phyloP scores from a whole-genome alignment of 257 asterid genomes.

The Nicotiana tabacum region DNA sequence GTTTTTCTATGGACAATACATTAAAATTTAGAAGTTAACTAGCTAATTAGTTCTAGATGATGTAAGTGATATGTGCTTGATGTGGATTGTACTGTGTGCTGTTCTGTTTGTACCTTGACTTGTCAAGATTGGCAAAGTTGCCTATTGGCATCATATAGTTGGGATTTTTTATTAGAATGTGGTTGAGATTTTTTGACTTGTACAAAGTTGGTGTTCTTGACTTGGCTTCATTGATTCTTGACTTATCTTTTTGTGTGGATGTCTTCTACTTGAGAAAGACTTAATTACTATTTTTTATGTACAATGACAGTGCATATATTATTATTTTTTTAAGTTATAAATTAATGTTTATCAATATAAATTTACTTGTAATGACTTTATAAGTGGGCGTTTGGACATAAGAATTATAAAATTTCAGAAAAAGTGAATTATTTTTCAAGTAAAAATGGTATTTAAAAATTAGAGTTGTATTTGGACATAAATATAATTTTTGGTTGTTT shows the following conservation, averaged over 20 bases:
- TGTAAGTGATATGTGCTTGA: not conserved
- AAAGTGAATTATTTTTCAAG: too few species aligned
- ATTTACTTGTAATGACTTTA: not conserved
- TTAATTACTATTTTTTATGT: not conserved
- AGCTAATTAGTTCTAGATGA: not conserved
- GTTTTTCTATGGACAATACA: not conserved
- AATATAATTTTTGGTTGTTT: too few species aligned
- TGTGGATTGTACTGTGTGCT: not conserved
- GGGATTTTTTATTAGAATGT: not conserved
- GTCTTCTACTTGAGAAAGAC: too few species aligned
- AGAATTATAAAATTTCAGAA: too few species aligned
- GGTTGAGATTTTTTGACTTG: conserved; percentile 2
- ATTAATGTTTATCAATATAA: not conserved
- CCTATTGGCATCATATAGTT: not conserved
- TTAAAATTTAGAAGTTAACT: not conserved
- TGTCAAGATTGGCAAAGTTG: not conserved
- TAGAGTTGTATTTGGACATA: too few species aligned
- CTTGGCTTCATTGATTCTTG: not conserved
- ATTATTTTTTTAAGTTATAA: not conserved
- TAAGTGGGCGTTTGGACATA: too few species aligned
- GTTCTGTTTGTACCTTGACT: not conserved
- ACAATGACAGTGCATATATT: not conserved
- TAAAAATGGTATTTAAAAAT: too few species aligned
- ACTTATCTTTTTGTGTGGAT: not conserved
- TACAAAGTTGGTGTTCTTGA: not conserved